phyloP scores from a whole-genome alignment of 148 eudicot genomes.

The Fagopyrum tataricum region DNA sequence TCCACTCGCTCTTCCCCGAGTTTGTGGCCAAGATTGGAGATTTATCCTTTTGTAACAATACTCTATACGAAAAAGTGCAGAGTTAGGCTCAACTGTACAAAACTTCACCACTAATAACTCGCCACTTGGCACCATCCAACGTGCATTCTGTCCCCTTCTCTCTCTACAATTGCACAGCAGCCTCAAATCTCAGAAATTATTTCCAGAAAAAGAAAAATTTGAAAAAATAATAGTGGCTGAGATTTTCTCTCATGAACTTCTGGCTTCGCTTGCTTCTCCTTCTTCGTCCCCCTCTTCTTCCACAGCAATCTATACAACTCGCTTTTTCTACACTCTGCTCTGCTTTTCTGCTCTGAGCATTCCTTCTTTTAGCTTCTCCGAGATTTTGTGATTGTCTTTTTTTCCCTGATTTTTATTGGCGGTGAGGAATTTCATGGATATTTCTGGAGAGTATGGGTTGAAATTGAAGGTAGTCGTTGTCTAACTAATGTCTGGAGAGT shows the following conservation, averaged over 20 bases:
- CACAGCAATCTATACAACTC: not conserved
- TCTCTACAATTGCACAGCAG: slow-evolving; percentile 8
- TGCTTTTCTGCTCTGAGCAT: not conserved
- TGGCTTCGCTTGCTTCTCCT: slow-evolving; percentile 13
- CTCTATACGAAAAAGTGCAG: slow-evolving; percentile 4
- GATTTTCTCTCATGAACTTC: slow-evolving; percentile 1
- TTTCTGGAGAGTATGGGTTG: slow-evolving; percentile 6
- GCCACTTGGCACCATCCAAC: slow-evolving; percentile 10
- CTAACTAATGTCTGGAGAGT: not conserved
- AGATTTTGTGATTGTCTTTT: not conserved
- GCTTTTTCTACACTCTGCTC: not conserved
- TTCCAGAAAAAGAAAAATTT: not conserved
- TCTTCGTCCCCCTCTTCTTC: not conserved
- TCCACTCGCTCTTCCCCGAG: slow-evolving; percentile 9
- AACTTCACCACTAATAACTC: not conserved
- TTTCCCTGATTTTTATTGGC: not conserved
- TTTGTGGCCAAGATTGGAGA: slow-evolving; percentile 9
- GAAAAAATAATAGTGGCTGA: slow-evolving; percentile 18
- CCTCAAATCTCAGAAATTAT: not conserved
- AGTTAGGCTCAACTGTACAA: not conserved
- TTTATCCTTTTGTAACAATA: not conserved
- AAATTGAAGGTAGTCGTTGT: not conserved
- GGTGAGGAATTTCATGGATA: not conserved
- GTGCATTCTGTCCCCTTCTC: not conserved
- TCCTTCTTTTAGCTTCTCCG: not conserved